phyloP scores from a whole-genome alignment of 75 land plant species.

The Gnetum montanum region DNA sequence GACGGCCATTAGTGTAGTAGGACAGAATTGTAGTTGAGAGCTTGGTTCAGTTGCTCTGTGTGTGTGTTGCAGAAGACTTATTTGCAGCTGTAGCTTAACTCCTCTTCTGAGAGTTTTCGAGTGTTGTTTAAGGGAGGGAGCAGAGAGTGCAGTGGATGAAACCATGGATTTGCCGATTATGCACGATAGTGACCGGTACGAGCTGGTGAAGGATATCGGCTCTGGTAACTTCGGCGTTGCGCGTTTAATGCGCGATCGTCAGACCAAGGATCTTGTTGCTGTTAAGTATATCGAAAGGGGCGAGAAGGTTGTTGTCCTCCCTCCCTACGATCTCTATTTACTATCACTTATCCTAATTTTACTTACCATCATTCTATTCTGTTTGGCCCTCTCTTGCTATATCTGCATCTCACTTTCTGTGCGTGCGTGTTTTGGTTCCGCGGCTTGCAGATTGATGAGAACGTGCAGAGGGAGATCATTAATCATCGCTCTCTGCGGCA shows the following conservation, averaged over 20 bases:
- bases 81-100: too few relatives aligned
- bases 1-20: too few relatives aligned
- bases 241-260: constrained; percentile 35
- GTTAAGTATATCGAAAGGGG: constrained; percentile 42
- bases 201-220: constrained; percentile 37
- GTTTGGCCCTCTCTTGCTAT: too few relatives aligned
- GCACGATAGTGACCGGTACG: constrained; percentile 40
- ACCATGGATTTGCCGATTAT: constrained; percentile 27
- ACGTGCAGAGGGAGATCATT: constrained; percentile 57
- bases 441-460: constrained; percentile 48
- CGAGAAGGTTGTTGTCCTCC: constrained; percentile 38
- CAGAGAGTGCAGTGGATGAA: background rate
- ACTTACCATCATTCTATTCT: too few relatives aligned
- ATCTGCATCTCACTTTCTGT: too few relatives aligned
- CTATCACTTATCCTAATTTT: too few relatives aligned
- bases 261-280: constrained; percentile 32
- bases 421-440: background rate
- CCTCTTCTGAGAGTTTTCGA: background rate
- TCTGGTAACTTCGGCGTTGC: constrained; percentile 44
- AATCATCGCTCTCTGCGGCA: constrained; percentile 56
- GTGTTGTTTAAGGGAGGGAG: background rate
- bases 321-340: too few relatives aligned
- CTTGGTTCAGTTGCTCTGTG: too few relatives aligned
- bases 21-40: too few relatives aligned
- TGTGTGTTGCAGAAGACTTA: too few relatives aligned